Percentiles rank a stretch among this genome's conserved stretches.
These are phyloP conservation scores for Puccinia hordei DNA, from an alignment of 1,284 basidiomycete species.

Conservation along the genomic window DNA sequence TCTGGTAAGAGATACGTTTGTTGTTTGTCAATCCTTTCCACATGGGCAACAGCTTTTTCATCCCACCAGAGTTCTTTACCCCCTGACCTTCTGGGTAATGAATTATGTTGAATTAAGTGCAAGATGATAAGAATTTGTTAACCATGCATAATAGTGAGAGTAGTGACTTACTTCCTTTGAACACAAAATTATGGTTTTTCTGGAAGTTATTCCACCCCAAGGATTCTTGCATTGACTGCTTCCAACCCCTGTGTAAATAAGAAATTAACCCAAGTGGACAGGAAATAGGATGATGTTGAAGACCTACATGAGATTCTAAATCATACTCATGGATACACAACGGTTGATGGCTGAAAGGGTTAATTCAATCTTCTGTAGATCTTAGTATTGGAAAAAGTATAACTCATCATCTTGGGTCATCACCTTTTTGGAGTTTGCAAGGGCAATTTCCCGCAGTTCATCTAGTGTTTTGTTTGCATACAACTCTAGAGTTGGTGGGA, in stretches of 20 bases:
- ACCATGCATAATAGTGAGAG: no score
- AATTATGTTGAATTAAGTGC: not conserved
- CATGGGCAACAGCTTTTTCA: not conserved
- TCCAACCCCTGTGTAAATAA: not conserved
- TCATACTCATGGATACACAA: not conserved
- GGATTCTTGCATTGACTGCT: no score
- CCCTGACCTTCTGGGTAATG: no score
- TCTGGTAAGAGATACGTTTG: not conserved
- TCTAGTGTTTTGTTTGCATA: no score
- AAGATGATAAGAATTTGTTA: not conserved
- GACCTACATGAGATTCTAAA: no score
- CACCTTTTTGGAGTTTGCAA: no score
- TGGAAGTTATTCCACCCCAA: no score
- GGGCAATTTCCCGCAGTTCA: no score
- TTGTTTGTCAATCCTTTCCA: not conserved
- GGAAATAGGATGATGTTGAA: not conserved
- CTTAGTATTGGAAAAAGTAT: not conserved
- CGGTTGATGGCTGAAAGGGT: not conserved
- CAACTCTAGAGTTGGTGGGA: no score
- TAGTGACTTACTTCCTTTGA: constrained; percentile 2
- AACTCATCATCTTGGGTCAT: no score
- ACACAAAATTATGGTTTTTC: not conserved
- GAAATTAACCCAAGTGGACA: not conserved
- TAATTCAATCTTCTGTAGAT: not conserved
- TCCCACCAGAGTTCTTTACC: no score